These are phyloP conservation scores for Schizothecium vesticola DNA, from an alignment of 495 filamentous ascomycete species.

Conservation along the genomic window DNA sequence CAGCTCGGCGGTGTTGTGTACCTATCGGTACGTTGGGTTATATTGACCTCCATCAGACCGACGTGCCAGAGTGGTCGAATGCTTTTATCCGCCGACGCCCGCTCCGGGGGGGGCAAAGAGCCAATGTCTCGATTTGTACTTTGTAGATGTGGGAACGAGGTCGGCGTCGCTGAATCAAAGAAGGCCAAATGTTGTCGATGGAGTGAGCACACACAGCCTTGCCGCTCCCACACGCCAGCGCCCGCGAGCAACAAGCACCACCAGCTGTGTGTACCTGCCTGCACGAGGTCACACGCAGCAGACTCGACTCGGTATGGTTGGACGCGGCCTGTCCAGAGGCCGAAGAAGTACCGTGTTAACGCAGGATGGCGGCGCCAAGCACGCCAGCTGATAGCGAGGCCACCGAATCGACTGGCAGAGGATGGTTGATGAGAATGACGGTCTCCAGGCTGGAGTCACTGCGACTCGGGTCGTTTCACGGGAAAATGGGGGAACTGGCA, in stretches of 20 bases:
- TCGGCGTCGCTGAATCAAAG: conserved; percentile 7
- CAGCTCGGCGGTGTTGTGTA: conserved; percentile 14
- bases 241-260: conserved; percentile 1
- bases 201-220: background rate
- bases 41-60: conserved; percentile 6
- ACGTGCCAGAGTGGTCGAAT: conserved; percentile 8
- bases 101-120: conserved; percentile 5
- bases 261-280: conserved; percentile 4
- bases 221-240: conserved; percentile 1
- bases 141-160: background rate
- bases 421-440: background rate
- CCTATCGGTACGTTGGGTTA: conserved; percentile 12
- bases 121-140: conserved; percentile 4
- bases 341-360: conserved; percentile 10
- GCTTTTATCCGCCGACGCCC: conserved; percentile 15
- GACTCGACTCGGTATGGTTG: conserved; percentile 16
- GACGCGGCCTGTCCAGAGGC: background rate
- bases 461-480: conserved; percentile 7
- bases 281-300: conserved; percentile 16
- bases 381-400: conserved; percentile 7
- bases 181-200: conserved; percentile 4
- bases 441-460: conserved; percentile 8
- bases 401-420: conserved; percentile 5
- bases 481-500: background rate
- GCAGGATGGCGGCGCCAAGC: background rate